Base-by-base conservation (phyloP, 2,329 filamentous ascomycete genomes). In the Venturia asperata region DNA sequence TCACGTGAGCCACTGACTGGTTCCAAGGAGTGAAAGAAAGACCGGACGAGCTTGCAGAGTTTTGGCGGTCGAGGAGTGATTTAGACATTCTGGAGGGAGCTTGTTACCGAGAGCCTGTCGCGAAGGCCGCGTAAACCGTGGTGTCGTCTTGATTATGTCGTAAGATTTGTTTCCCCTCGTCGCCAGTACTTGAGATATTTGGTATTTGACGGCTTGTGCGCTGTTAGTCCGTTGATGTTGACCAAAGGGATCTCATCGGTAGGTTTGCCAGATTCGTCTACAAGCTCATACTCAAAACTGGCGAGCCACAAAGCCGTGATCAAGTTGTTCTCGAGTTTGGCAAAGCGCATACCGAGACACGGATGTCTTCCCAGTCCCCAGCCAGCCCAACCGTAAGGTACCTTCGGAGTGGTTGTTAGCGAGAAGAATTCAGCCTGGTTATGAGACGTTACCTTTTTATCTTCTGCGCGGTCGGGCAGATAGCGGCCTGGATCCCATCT, bases 401-500 rank as follows among this genome's bases (percentile, higher is more conserved):
- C 52, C 52, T 58, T 19, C 13, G 15, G 15, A 37, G 27, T 34
- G 4, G 19, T n/a, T 10, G 19, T 58, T 37, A 58, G 52, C 21
- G 19, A 21, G 39, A 41, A 41, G 3, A 41, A 11, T 3, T 41
- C 9, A 41, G 39, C 39, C 39, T 10, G 19, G 19, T 34, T 6
- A 34, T 7, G 42, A n/a, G 17, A 21, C 17, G 15, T 10, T 17
- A 69, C 70, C 69, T 77, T 76, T 71, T 78, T 78, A 68, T 82
- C 80, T 68, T 84, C 81, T 1, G 76, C 80, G 24, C 79, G 70
- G 0, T 77, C 79, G 0, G 77, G 74, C 0, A 81, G 66, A 68
- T 80, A 84, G 15, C 83, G 72, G 4, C 72, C 71, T 0, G 83
- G 83, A 68, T 85, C 81, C 79, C 80, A 85, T 7, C 72, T 73